Evolutionary conservation across 2,329 filamentous ascomycete genomes (phyloP).

Genomic region (Aspergillus sp.): DNA sequence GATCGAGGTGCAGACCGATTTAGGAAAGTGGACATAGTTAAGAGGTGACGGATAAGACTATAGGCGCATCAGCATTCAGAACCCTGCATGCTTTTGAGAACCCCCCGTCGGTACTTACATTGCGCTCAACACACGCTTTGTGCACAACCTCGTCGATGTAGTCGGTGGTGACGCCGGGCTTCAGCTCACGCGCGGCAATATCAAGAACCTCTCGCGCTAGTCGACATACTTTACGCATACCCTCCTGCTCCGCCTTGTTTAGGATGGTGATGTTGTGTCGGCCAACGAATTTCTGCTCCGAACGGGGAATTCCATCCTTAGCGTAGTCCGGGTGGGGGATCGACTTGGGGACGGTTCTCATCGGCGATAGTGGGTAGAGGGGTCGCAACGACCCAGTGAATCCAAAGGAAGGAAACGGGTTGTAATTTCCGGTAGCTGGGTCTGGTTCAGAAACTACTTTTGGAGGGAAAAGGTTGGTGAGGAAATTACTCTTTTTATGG

Average conservation of each 20-base stretch:
- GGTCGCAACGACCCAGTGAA: slow-evolving; percentile 82
- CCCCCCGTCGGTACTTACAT: slow-evolving; percentile 60
- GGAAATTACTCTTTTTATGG: slow-evolving; percentile 77
- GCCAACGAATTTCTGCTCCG: slow-evolving; percentile 64
- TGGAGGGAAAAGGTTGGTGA: slow-evolving; percentile 72
- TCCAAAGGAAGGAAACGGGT: slow-evolving; percentile 85
- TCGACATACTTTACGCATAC: slow-evolving; percentile 89
- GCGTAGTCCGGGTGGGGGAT: slow-evolving; percentile 89
- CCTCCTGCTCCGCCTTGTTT: slow-evolving; percentile 76
- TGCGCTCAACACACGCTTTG: slow-evolving; percentile 87
- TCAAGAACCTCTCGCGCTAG: slow-evolving; percentile 89
- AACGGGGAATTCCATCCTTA: slow-evolving; percentile 72
- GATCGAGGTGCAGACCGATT: slow-evolving; percentile 92
- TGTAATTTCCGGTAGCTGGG: slow-evolving; percentile 84
- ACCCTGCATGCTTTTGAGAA: too few relatives aligned
- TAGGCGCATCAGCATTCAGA: slow-evolving; percentile 14
- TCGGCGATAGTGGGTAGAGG: slow-evolving; percentile 78
- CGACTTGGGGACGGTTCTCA: slow-evolving; percentile 70
- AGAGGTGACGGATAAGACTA: slow-evolving; percentile 92
- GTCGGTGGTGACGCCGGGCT: slow-evolving; percentile 93
- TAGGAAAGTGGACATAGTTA: slow-evolving; percentile 95
- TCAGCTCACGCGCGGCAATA: slow-evolving; percentile 77
- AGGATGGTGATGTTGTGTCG: slow-evolving; percentile 81
- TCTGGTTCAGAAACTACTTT: slow-evolving; percentile 87
- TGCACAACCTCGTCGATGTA: slow-evolving; percentile 94